phyloP scores from a whole-genome alignment of 2,329 filamentous ascomycete species.

The Talaromyces albobiverticillius region DNA sequence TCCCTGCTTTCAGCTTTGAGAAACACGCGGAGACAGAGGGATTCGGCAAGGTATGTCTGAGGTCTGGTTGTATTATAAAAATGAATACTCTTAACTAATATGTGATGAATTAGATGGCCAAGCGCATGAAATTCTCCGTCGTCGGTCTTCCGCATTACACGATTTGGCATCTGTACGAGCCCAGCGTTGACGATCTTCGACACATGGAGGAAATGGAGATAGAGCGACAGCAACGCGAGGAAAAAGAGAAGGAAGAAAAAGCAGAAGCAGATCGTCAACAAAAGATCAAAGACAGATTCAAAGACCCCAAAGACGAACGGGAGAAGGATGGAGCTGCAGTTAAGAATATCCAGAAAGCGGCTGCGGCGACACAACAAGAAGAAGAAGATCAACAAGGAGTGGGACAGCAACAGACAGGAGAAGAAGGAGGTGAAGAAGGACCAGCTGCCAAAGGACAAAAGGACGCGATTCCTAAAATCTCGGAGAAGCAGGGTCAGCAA shows the following conservation, averaged over 20 bases:
- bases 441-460: not conserved
- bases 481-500: not conserved
- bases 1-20: slow-evolving; percentile 97
- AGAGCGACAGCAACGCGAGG: slow-evolving; percentile 75
- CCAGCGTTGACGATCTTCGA: slow-evolving; percentile 93
- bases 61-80: slow-evolving; percentile 9
- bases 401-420: not conserved
- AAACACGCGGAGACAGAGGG: slow-evolving; percentile 98
- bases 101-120: slow-evolving; percentile 72
- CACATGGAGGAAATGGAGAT: slow-evolving; percentile 99
- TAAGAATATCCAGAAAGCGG: slow-evolving; percentile 62
- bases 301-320: slow-evolving; percentile 75
- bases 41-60: slow-evolving; percentile 79
- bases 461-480: not conserved
- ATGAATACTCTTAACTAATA: slow-evolving; percentile 20
- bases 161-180: slow-evolving; percentile 99
- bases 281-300: slow-evolving; percentile 77
- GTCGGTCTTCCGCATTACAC: slow-evolving; percentile 96
- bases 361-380: slow-evolving; percentile 40
- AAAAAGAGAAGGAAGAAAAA: slow-evolving; percentile 74
- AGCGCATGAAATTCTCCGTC: slow-evolving; percentile 91
- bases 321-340: slow-evolving; percentile 84
- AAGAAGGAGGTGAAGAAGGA: not conserved
- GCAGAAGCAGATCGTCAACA: slow-evolving; percentile 69
- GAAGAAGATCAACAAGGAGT: slow-evolving; percentile 41